These are phyloP conservation scores for Ascochyta koolunga DNA, from an alignment of 2,329 filamentous ascomycete genomes.

Conservation along the genomic window DNA sequence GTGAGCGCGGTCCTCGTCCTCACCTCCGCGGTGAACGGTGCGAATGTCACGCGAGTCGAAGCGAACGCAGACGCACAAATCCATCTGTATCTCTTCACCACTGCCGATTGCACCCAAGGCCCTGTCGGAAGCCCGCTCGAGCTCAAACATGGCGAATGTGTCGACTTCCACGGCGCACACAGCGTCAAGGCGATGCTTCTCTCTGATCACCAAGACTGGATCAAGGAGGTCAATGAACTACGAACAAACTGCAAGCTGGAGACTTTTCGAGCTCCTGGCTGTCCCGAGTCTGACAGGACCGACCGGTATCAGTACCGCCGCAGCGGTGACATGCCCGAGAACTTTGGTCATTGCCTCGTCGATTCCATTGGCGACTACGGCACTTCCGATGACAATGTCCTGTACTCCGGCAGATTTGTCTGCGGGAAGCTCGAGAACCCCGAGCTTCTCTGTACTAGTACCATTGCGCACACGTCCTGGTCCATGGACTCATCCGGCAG, in stretches of 20 bases:
- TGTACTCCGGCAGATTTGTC: slow-evolving; percentile 23
- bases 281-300: background rate
- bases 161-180: slow-evolving; percentile 13
- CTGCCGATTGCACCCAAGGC: slow-evolving; percentile 22
- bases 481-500: slow-evolving; percentile 16
- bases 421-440: slow-evolving; percentile 10
- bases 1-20: slow-evolving; percentile 23
- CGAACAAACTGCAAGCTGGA: slow-evolving; percentile 16
- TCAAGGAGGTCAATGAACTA: slow-evolving; percentile 22
- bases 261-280: slow-evolving; percentile 19
- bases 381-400: background rate
- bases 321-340: background rate
- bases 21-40: slow-evolving; percentile 20
- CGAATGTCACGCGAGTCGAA: slow-evolving; percentile 20
- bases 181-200: slow-evolving; percentile 25
- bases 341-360: slow-evolving; percentile 11
- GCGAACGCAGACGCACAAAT: slow-evolving; percentile 2
- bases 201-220: slow-evolving; percentile 22
- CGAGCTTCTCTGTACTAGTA: slow-evolving; percentile 1
- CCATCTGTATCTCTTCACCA: slow-evolving; percentile 22
- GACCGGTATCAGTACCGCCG: background rate
- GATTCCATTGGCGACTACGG: too few relatives aligned
- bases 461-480: slow-evolving; percentile 18
- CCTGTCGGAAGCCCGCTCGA: slow-evolving; percentile 23
- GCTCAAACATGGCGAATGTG: slow-evolving; percentile 26